Percentiles rank a stretch among this genome's conserved stretches.
Evolutionary conservation across 495 filamentous ascomycete species (phyloP).

Genomic region (Lepidopterella palustris): DNA sequence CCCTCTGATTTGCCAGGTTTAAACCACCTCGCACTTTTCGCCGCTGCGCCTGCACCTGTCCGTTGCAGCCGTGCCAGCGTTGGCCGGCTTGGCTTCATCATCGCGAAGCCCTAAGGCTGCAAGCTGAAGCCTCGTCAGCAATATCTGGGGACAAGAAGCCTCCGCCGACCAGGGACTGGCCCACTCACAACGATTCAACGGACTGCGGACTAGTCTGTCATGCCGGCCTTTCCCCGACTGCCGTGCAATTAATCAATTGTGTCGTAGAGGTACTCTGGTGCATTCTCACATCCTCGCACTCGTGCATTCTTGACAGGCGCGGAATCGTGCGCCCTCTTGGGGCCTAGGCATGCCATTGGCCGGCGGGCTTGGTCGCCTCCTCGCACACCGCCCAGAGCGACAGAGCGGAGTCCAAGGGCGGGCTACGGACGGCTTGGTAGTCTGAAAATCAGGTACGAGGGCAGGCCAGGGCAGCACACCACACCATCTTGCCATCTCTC

Average conservation of each 20-base stretch:
- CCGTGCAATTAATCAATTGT: background rate
- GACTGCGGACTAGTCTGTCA: background rate
- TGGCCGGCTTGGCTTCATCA: constrained; percentile 1
- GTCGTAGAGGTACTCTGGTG: background rate
- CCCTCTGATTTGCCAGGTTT: background rate
- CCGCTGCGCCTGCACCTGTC: background rate
- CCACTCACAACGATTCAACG: background rate
- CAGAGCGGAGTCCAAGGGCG: constrained; percentile 4
- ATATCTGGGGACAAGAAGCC: background rate
- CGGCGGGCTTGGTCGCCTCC: background rate
- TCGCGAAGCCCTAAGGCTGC: background rate
- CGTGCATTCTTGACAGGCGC: background rate
- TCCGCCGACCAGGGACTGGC: background rate
- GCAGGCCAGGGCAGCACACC: background rate
- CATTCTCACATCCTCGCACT: background rate
- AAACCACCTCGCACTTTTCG: background rate
- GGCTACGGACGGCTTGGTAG: background rate
- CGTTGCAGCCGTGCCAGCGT: background rate
- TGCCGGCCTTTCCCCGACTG: background rate
- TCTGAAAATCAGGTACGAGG: constrained; percentile 3
- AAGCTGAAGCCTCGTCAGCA: background rate
- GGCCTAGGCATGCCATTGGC: constrained; percentile 3
- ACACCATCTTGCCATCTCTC: too few relatives aligned
- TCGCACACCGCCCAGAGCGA: background rate
- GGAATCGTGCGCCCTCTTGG: background rate